Percentiles rank a stretch among this genome's conserved stretches.
Evolutionary conservation across 495 filamentous ascomycete genomes (phyloP).

Genomic region (Neurospora sp.): DNA sequence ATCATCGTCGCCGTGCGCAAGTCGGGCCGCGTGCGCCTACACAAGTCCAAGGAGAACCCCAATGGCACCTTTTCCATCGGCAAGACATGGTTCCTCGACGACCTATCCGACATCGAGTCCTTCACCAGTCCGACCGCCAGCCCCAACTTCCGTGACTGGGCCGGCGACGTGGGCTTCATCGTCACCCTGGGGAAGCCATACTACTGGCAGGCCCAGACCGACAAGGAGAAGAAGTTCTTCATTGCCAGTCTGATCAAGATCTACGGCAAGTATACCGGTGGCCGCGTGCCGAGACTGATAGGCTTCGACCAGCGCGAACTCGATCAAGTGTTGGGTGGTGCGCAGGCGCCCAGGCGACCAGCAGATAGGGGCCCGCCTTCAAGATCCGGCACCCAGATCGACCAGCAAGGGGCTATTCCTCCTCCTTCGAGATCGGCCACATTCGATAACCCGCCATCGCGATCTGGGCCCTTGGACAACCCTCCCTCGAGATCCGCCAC

Average conservation of each 20-base stretch:
- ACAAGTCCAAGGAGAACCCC: slow-evolving; percentile 90
- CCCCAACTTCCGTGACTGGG: slow-evolving; percentile 64
- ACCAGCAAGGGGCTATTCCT: not conserved
- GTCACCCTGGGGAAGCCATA: slow-evolving; percentile 88
- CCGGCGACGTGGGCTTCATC: slow-evolving; percentile 71
- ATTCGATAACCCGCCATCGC: not conserved
- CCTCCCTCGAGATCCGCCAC: slow-evolving; percentile 13
- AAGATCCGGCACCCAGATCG: not conserved
- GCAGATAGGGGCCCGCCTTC: not conserved
- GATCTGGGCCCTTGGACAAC: not conserved
- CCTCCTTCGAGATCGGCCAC: not conserved
- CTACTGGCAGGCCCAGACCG: slow-evolving; percentile 86
- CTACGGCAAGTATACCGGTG: slow-evolving; percentile 89
- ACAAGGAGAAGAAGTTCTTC: slow-evolving; percentile 97
- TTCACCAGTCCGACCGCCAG: slow-evolving; percentile 54
- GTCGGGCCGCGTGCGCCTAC: slow-evolving; percentile 85
- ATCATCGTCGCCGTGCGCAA: slow-evolving; percentile 89
- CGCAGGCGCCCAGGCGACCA: slow-evolving; percentile 15
- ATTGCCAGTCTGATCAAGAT: slow-evolving; percentile 92
- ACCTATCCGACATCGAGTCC: slow-evolving; percentile 70
- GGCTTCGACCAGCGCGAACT: slow-evolving; percentile 76
- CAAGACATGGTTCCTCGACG: slow-evolving; percentile 94
- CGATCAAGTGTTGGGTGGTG: slow-evolving; percentile 53
- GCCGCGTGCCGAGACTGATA: slow-evolving; percentile 63
- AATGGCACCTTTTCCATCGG: slow-evolving; percentile 95